Base-by-base conservation (phyloP, 192 early-diverging fungal genomes). In the Backusella psychrophila region DNA sequence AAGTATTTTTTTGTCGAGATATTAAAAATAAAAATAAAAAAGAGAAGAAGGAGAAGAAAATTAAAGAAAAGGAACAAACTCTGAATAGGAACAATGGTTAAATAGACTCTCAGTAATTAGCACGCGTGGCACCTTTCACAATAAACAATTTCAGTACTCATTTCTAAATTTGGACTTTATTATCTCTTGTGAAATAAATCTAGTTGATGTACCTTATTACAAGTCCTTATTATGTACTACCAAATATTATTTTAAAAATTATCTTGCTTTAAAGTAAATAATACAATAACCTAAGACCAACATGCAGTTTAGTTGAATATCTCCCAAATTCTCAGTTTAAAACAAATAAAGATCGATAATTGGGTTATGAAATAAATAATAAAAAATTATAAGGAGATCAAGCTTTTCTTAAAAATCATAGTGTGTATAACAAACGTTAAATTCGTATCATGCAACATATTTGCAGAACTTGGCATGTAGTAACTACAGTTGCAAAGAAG, bases 51-150 rank as follows among this genome's bases (percentile, higher is more conserved):
- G 23, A 19, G 23, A 59, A 59, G 17, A 59, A 59, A 26, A 59
- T 21, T 59, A 59, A 26, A 59, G 53, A 59, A 56, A 59, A 26
- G 53, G 53, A 59, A 59, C n/a, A 59, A 59, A 26, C 21, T 59
- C 9, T 59, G 53, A 59, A 59, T 59, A 59, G 53, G 53, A 59
- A 59, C 53, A 59, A 59, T 59, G 53, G 23, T 59, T 59, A 59
- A 59, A 59, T 59, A 59, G 53, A 59, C 53, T 59, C 9, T 59
- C 21, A 59, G 53, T 59, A 59, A 59, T 59, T 59, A 59, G 23
- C 53, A 59, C 53, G 53, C 53, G 53, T 59, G 53, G 53, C 17
- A 59, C 53, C 53, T 59, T 59, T 59, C 53, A 59, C 53, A 59
- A 59, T 59, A 8, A 59, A 59, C 53, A 59, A 59, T 59, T 59